These are phyloP conservation scores for Elsinoe ampelina DNA, from an alignment of 2,329 filamentous ascomycete genomes.

Conservation along the genomic window DNA sequence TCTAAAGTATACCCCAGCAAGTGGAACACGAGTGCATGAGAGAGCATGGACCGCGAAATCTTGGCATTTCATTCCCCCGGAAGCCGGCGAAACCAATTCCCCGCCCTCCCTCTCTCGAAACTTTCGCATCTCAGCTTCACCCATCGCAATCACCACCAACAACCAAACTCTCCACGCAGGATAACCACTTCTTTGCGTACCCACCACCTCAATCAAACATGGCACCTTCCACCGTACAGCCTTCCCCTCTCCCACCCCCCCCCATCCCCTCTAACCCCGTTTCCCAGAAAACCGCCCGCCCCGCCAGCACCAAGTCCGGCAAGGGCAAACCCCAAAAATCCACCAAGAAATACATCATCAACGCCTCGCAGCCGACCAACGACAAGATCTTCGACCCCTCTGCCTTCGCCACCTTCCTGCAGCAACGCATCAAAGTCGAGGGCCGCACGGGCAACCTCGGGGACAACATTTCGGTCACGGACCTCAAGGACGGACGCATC, in stretches of 20 bases:
- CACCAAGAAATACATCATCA: constrained; percentile 88
- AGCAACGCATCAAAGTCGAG: constrained; percentile 99
- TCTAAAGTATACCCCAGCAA: not conserved
- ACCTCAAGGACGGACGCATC: constrained; percentile 92
- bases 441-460: constrained; percentile 97
- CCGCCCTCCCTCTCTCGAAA: not conserved
- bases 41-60: constrained; percentile 1
- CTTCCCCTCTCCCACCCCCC: constrained; percentile 58
- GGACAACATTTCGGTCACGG: constrained; percentile 80
- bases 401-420: constrained; percentile 99
- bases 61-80: not conserved
- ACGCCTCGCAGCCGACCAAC: constrained; percentile 92
- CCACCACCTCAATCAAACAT: constrained; percentile 56
- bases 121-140: constrained; percentile 1
- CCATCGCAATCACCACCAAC: not conserved
- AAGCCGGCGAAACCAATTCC: constrained; percentile 3
- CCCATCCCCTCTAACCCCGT: constrained; percentile 25
- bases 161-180: constrained; percentile 50
- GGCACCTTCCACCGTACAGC: constrained; percentile 66
- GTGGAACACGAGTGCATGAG: not conserved
- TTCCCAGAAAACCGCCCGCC: constrained; percentile 45
- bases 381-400: constrained; percentile 99
- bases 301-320: constrained; percentile 25
- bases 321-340: constrained; percentile 36
- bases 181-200: constrained; percentile 79